Evolutionary conservation across 805 yeast genomes (phyloP).

Genomic region (Saccharomyces jurei): DNA sequence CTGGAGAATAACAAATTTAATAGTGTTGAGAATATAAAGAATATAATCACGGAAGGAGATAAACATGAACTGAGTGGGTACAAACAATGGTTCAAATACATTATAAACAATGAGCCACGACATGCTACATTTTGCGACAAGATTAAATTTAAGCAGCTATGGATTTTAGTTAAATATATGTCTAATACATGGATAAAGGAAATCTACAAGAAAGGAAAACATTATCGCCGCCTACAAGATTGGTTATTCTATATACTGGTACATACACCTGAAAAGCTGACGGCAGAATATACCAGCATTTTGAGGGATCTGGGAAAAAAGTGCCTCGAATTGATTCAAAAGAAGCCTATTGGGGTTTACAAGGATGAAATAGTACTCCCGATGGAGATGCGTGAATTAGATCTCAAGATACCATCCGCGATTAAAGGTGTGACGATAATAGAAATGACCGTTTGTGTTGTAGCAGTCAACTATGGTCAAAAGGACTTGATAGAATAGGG

Average conservation of each 20-base stretch:
- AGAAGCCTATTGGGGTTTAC: neutral
- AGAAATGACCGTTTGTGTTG: slow-evolving; percentile 12
- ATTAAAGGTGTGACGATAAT: slow-evolving; percentile 8
- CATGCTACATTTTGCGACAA: slow-evolving; percentile 12
- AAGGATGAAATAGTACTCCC: neutral
- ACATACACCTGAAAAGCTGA: slow-evolving; percentile 18
- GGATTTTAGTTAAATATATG: slow-evolving; percentile 24
- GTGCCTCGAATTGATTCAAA: slow-evolving; percentile 10
- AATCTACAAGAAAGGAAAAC: slow-evolving; percentile 11
- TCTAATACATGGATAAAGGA: slow-evolving; percentile 21
- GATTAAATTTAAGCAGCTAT: slow-evolving; percentile 12
- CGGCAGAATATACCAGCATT: slow-evolving; percentile 21
- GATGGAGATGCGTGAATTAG: slow-evolving; percentile 3
- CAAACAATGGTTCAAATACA: slow-evolving; percentile 24
- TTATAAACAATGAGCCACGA: slow-evolving; percentile 23
- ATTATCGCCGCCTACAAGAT: slow-evolving; percentile 8
- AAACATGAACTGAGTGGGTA: slow-evolving; percentile 16
- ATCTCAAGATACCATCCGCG: slow-evolving; percentile 1
- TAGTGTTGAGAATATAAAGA: slow-evolving; percentile 14
- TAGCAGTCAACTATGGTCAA: slow-evolving; percentile 22
- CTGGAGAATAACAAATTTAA: slow-evolving; percentile 9
- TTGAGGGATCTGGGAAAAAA: slow-evolving; percentile 26
- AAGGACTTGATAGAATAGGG: slow-evolving; percentile 18
- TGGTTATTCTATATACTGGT: slow-evolving; percentile 25
- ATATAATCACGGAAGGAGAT: slow-evolving; percentile 7